A percentile compares a stretch with the other conserved stretches of the same genome.
phyloP scores from a whole-genome alignment of 768 basidiomycete genomes.

The Mycena haematopus region DNA sequence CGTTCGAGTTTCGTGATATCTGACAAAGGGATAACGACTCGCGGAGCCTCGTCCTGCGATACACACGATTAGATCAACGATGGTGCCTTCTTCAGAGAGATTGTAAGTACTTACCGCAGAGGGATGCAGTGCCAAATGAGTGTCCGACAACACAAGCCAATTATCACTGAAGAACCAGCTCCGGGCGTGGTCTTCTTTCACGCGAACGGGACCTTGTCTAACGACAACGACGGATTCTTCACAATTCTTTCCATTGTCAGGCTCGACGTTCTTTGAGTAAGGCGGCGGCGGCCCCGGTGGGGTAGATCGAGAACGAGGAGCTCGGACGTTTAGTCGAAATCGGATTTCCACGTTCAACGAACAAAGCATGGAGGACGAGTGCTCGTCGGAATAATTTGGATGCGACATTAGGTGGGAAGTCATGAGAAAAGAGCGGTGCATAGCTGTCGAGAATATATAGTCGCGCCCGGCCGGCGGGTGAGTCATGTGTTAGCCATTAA shows the following conservation, averaged over 20 bases:
- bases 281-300: background rate
- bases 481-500: too few relatives aligned
- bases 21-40: background rate
- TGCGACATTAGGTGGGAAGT: background rate
- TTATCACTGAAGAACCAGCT: slow-evolving; percentile 7
- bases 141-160: slow-evolving; percentile 15
- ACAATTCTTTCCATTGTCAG: background rate
- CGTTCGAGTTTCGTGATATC: slow-evolving; percentile 9
- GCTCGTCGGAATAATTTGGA: slow-evolving; percentile 8
- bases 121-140: background rate
- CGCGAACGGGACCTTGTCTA: slow-evolving; percentile 11
- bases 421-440: background rate
- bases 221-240: background rate
- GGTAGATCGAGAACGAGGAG: background rate
- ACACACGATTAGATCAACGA: background rate
- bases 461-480: too few relatives aligned
- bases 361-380: background rate
- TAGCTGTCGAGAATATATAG: too few relatives aligned
- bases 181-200: background rate
- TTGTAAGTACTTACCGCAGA: background rate
- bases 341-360: background rate
- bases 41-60: slow-evolving; percentile 1
- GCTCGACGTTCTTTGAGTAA: slow-evolving; percentile 1
- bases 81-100: too few relatives aligned
- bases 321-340: background rate